Base-by-base conservation (phyloP, 495 filamentous ascomycete species). In the Neurospora sp. region DNA sequence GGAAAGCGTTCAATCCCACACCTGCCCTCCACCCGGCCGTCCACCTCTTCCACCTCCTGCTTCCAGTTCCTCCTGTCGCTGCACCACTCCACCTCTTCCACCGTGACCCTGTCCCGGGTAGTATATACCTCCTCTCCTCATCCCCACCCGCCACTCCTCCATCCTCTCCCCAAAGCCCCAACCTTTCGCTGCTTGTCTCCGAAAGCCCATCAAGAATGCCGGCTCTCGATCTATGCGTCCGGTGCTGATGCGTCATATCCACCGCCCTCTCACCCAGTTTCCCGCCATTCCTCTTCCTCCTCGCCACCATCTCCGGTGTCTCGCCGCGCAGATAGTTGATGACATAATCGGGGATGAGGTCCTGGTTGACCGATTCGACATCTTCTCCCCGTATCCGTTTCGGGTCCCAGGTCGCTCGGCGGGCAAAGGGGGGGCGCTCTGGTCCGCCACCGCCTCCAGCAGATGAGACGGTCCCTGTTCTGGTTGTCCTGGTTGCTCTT, bases 261-360 rank as follows among this genome's bases (percentile, higher is more conserved):
- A 82, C 78, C 9, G 74, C 77, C 10, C 78, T 78, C 53, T 81
- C 74, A 14, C 76, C 79, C 70, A 80, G 78, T 72, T 79, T 77
- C n/a, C 74, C 80, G 41, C 74, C 78, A 42, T 84, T 80, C 14
- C 48, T 71, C 74, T 82, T 82, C 70, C 81, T 80, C 73, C 78
- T 76, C 14, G 84, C 82, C 6, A 82, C 74, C 59, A 80, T 83
- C 71, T 84, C 83, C 4, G 83, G 81, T 18, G 83, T 83, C 74
- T 84, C 83, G 42, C 83, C 81, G 20, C 74, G 79, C 44, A 86
- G 78, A 73, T 82, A 86, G 71, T 82, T 85, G 72, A 82, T 77
- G 35, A 85, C 82, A 69, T 85, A 86, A 70, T 85, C 83, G 7
- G 83, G 84, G 14, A 85, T 79, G 18, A 85, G 72, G 73, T 80